These are phyloP conservation scores for Barnettozyma sucrosica DNA, from an alignment of 805 yeast species.

Conservation along the genomic window DNA sequence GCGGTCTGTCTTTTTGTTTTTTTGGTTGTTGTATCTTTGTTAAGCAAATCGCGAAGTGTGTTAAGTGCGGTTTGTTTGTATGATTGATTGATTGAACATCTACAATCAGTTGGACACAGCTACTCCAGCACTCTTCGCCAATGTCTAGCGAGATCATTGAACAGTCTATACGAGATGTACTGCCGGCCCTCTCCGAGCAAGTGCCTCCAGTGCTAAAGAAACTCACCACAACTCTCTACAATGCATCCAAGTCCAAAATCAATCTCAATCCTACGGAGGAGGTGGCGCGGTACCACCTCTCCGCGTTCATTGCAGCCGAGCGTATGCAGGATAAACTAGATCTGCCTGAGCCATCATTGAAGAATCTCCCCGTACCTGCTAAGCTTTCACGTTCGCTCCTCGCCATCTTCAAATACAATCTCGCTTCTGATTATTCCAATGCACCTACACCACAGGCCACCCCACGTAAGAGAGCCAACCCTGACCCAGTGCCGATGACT, in stretches of 20 bases:
- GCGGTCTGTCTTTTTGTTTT: neutral
- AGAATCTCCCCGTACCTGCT: constrained; percentile 54
- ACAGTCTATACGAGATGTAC: constrained; percentile 41
- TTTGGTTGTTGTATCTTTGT: neutral
- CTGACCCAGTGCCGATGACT: constrained; percentile 1
- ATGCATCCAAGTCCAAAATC: constrained; percentile 47
- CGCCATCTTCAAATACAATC: neutral
- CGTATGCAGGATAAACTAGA: constrained; percentile 37
- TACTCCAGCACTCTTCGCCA: neutral
- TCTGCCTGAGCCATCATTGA: constrained; percentile 43
- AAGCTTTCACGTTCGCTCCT: constrained; percentile 33
- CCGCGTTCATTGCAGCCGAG: constrained; percentile 58
- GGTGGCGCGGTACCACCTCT: constrained; percentile 59
- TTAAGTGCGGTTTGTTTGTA: too few species aligned
- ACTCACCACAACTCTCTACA: constrained; percentile 29
- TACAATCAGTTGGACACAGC: neutral
- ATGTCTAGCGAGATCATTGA: constrained; percentile 28
- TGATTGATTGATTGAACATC: neutral
- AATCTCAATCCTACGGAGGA: constrained; percentile 49
- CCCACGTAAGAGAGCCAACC: constrained; percentile 8
- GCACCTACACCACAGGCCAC: constrained; percentile 4
- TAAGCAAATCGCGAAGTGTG: neutral
- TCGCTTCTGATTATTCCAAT: neutral
- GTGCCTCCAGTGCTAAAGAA: constrained; percentile 36
- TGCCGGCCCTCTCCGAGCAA: constrained; percentile 42